Evolutionary conservation across 2,329 filamentous ascomycete genomes (phyloP).

Genomic region (Talaromyces sp.): DNA sequence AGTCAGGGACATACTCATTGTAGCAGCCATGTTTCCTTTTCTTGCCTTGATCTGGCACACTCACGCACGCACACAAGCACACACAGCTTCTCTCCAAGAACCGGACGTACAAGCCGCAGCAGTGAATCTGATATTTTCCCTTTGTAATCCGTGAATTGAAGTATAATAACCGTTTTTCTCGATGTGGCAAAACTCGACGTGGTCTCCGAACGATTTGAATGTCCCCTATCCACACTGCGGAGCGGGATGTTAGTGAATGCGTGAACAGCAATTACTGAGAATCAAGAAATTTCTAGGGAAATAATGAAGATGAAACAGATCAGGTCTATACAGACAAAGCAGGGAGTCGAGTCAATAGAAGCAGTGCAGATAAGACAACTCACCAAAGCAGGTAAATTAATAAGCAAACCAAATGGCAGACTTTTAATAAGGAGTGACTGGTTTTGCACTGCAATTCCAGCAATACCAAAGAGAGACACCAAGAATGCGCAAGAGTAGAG

Average conservation of each 20-base stretch:
- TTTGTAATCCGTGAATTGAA: not conserved
- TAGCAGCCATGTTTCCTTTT: conserved; percentile 38
- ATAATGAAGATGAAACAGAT: not conserved
- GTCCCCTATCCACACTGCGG: conserved; percentile 11
- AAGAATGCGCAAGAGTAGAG: not conserved
- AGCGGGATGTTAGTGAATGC: conserved; percentile 7
- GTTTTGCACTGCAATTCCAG: conserved; percentile 2
- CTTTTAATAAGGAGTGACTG: conserved; percentile 21
- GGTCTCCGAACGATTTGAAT: conserved; percentile 2
- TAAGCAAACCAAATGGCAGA: conserved; percentile 18
- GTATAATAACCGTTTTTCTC: not conserved
- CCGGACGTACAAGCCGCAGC: not conserved
- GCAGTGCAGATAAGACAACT: conserved; percentile 9
- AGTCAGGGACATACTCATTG: conserved; percentile 37
- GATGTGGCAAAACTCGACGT: not conserved
- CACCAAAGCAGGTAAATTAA: conserved; percentile 18
- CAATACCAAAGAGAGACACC: not conserved
- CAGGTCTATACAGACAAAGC: not conserved
- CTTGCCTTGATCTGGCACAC: conserved; percentile 15
- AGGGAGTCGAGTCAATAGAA: not conserved
- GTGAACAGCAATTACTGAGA: not conserved
- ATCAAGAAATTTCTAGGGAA: not conserved
- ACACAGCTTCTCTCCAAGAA: not conserved
- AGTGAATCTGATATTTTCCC: not conserved
- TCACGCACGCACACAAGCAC: conserved; percentile 1